Percentiles rank a stretch among this genome's conserved stretches.
Evolutionary conservation across 306 rosid species (phyloP).

Genomic region (Fragaria iinumae): DNA sequence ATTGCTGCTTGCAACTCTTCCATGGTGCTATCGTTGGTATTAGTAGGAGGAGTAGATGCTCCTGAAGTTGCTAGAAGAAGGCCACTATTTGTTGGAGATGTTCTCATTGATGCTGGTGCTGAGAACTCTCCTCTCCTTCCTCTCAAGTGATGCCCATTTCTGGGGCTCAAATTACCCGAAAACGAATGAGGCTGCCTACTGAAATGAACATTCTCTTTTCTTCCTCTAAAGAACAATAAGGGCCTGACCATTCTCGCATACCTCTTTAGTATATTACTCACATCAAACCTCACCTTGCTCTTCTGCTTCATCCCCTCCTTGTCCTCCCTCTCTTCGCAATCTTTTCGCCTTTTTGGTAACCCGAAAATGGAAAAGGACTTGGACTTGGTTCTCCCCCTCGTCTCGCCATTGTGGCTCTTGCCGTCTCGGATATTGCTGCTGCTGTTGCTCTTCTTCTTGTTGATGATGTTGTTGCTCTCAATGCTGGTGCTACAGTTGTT

Average conservation of each 20-base stretch:
- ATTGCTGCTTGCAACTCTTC: constrained; percentile 97
- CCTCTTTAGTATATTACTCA: constrained; percentile 59
- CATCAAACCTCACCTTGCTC: constrained; percentile 38
- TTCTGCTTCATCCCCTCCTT: constrained; percentile 36
- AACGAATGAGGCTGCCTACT: constrained; percentile 56
- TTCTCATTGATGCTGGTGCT: constrained; percentile 94
- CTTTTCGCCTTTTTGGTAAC: constrained; percentile 47
- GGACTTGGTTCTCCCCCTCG: constrained; percentile 48
- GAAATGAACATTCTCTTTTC: constrained; percentile 46
- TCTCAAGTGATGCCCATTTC: constrained; percentile 44
- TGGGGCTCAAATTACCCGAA: constrained; percentile 62
- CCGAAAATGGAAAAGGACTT: constrained; percentile 64
- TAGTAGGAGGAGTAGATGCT: constrained; percentile 38
- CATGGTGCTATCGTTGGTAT: constrained; percentile 76
- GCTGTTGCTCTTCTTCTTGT: constrained; percentile 3
- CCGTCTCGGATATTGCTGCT: constrained; percentile 4
- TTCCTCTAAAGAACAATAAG: constrained; percentile 40
- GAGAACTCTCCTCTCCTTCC: constrained; percentile 72
- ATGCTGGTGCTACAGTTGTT: constrained; percentile 26
- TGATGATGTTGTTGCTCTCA: neutral
- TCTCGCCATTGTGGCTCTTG: constrained; percentile 25
- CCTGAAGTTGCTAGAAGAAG: constrained; percentile 45
- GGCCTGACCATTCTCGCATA: constrained; percentile 63
- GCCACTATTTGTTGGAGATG: constrained; percentile 91
- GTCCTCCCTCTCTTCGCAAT: constrained; percentile 42